Conservation (phyloP, 1,139 yeast genomes). For the Magnusiomyces tetraspermus region DNA sequence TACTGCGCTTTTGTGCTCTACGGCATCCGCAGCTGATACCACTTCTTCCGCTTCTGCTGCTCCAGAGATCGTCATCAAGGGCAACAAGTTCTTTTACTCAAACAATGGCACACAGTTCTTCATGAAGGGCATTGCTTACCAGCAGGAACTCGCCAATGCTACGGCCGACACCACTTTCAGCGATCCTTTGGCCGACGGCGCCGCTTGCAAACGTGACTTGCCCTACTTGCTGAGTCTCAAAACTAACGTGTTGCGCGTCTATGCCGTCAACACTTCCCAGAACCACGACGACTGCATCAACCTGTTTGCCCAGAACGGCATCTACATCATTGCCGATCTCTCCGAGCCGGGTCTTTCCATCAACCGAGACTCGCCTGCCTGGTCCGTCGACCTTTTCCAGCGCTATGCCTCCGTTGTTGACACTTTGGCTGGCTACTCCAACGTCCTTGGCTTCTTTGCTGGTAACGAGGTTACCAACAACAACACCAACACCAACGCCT, state of each 20-base stretch:
- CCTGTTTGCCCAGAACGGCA: conserved; percentile 81
- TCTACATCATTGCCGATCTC: conserved; percentile 81
- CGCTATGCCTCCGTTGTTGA: conserved; percentile 59
- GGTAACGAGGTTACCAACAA: conserved; percentile 91
- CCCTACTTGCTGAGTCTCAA: conserved; percentile 60
- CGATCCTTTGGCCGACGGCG: conserved; percentile 68
- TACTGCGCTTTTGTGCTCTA: conserved; percentile 19
- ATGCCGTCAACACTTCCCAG: conserved; percentile 71
- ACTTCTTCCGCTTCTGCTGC: conserved; percentile 55
- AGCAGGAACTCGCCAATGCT: conserved; percentile 54
- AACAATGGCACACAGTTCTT: conserved; percentile 78
- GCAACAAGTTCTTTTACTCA: conserved; percentile 60
- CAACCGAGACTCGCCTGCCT: conserved; percentile 70
- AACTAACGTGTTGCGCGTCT: conserved; percentile 76
- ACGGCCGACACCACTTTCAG: conserved; percentile 40
- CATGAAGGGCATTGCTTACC: conserved; percentile 76
- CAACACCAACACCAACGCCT: conserved; percentile 54
- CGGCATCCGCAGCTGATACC: conserved; percentile 26
- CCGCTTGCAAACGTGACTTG: conserved; percentile 68
- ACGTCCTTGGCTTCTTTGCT: conserved; percentile 86
- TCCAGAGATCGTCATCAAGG: conserved; percentile 36
- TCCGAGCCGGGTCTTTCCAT: conserved; percentile 75
- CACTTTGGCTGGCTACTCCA: conserved; percentile 70
- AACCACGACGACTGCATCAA: conserved; percentile 89
- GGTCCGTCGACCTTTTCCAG: conserved; percentile 45